Evolutionary conservation across 2,329 filamentous ascomycete genomes (phyloP), one percentile per base, ranked within the genome.

Genomic region (Fonsecaea nubica): DNA sequence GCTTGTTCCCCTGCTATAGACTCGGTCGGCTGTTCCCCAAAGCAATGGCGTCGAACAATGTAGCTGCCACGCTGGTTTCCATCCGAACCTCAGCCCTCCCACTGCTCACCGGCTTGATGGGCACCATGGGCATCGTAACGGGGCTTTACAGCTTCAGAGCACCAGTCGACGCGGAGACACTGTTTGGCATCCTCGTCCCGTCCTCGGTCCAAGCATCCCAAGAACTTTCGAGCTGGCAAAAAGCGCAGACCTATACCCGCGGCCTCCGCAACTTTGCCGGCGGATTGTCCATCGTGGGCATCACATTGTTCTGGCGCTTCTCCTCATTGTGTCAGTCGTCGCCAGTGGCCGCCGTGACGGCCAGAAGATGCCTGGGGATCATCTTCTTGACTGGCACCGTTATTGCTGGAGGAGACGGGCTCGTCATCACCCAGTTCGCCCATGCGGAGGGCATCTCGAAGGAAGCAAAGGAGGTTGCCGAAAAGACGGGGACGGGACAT

Each of bases 291-390:
- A 59, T 59, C 2, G 40, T 59, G 12, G 57, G 57, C 7, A 59
- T 59, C 15, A 59, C 57, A 3, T 21, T 38, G 7, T 50, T 59
- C 18, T 59, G 57, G 57, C 57, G 33, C 13, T 59, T 59, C 57
- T 48, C 38, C 15, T 21, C 57, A 13, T n/a, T 59, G 40, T 59
- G 57, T 15, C 38, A 48, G 57, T 40, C 57, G 38, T 48, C 57
- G 38, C 57, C 40, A 9, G 38, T 59, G 30, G 57, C 57, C 4
- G 25, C 32, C 4, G 21, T 50, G n/a, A 42, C 30, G 13, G 57
- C 57, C 21, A 45, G 50, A n/a, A 40, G 57, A 18, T 48, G 57
- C 30, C 33, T 59, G 40, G 57, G 57, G 25, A 48, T 59, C 25
- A 36, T 59, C 40, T 59, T 59, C 57, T 25, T 59, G 57, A 59